Evolutionary conservation across 257 asterid species (phyloP).

Genomic region (Nicotiana obtusifolia): DNA sequence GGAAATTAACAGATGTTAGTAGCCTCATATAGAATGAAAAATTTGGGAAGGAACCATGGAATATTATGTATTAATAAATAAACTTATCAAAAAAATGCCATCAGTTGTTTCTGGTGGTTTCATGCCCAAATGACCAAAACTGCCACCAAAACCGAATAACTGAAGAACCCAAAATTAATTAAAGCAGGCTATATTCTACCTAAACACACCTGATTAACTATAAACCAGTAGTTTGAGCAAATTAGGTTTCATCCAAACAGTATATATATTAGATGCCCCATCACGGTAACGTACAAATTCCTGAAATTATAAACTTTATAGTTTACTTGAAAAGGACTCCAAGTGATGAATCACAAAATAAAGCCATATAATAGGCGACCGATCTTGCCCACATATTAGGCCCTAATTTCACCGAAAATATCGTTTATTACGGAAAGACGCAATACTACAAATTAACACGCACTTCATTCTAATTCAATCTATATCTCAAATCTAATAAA

Average conservation of each 20-base stretch:
- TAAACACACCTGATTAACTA: neutral
- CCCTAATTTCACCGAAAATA: neutral
- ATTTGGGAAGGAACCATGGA: neutral
- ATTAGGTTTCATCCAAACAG: neutral
- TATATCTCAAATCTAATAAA: neutral
- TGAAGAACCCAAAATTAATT: neutral
- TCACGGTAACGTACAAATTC: neutral
- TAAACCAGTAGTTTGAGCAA: neutral
- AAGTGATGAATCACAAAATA: neutral
- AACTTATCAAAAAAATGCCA: neutral
- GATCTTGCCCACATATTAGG: neutral
- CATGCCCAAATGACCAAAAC: neutral
- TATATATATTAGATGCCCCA: neutral
- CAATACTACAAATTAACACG: neutral
- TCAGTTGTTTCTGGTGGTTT: neutral
- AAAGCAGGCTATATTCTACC: neutral
- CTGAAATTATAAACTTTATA: too few species aligned
- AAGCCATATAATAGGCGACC: neutral
- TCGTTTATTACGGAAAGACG: neutral
- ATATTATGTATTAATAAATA: neutral
- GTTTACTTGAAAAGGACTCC: neutral
- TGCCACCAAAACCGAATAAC: neutral
- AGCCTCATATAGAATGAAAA: neutral
- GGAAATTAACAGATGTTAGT: neutral
- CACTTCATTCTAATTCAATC: neutral